A percentile compares a stretch with the other conserved stretches of the same genome.
phyloP scores from a whole-genome alignment of 495 filamentous ascomycete species.

The Hypoxylon fragiforme region DNA sequence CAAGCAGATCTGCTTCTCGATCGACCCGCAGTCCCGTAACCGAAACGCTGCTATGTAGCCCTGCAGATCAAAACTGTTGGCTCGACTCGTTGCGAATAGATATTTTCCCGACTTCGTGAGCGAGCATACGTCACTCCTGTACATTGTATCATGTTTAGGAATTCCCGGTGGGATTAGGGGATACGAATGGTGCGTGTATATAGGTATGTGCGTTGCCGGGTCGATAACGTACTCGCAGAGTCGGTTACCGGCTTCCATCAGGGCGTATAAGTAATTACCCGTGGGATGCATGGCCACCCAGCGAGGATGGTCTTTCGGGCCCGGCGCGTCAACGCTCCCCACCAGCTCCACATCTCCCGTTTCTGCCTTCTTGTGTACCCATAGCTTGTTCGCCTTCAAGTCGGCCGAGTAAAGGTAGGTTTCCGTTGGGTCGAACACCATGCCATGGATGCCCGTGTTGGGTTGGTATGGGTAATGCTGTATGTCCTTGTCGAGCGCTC shows the following conservation, averaged over 20 bases:
- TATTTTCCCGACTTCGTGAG: slow-evolving; percentile 66
- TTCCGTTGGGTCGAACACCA: slow-evolving; percentile 84
- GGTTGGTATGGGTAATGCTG: slow-evolving; percentile 77
- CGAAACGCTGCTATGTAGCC: slow-evolving; percentile 81
- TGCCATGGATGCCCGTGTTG: slow-evolving; percentile 81
- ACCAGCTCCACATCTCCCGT: slow-evolving; percentile 67
- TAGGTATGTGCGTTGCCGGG: slow-evolving; percentile 71
- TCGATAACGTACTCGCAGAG: slow-evolving; percentile 80
- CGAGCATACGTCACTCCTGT: slow-evolving; percentile 77
- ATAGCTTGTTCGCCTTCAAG: slow-evolving; percentile 81
- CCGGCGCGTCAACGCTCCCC: slow-evolving; percentile 70
- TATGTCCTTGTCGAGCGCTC: slow-evolving; percentile 66
- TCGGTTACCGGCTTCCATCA: slow-evolving; percentile 85
- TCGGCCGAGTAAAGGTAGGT: slow-evolving; percentile 86
- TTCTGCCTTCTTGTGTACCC: slow-evolving; percentile 74
- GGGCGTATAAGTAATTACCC: slow-evolving; percentile 75
- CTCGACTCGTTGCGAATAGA: slow-evolving; percentile 78
- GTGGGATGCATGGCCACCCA: slow-evolving; percentile 81
- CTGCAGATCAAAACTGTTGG: slow-evolving; percentile 72
- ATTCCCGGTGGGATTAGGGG: slow-evolving; percentile 75
- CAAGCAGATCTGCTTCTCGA: slow-evolving; percentile 75
- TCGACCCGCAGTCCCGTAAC: slow-evolving; percentile 67
- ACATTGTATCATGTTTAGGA: slow-evolving; percentile 56
- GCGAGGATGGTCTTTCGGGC: slow-evolving; percentile 72
- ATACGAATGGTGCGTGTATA: slow-evolving; percentile 77